phyloP scores from a whole-genome alignment of 306 rosid species.

The Cicer pinnatifidum region DNA sequence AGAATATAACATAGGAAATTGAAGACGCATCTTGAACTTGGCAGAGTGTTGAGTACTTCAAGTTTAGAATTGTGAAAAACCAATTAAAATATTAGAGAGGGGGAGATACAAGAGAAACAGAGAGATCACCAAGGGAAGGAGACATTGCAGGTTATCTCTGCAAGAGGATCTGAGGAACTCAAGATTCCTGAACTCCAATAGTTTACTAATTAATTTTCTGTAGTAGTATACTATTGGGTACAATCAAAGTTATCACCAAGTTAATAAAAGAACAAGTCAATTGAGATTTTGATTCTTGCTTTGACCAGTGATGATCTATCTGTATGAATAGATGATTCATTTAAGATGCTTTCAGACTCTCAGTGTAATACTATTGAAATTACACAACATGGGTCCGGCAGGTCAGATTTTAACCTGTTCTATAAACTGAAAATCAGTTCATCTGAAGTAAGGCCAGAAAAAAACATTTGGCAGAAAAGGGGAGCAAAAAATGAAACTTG shows the following conservation, averaged over 20 bases:
- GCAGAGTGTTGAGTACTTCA: conserved; percentile 16
- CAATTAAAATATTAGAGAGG: conserved; percentile 7
- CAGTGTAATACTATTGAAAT: background rate
- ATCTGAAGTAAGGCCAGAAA: conserved; percentile 5
- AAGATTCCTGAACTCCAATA: conserved; percentile 45
- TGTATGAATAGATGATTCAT: conserved; percentile 36
- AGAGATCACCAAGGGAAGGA: background rate
- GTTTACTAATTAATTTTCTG: conserved; percentile 40
- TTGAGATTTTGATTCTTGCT: conserved; percentile 44
- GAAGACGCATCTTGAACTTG: conserved; percentile 39
- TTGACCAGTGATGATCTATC: conserved; percentile 43
- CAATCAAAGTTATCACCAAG: conserved; percentile 53
- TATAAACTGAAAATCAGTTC: conserved; percentile 3
- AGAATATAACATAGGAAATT: conserved; percentile 27
- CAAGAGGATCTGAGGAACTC: conserved; percentile 45
- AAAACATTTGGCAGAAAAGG: conserved; percentile 22
- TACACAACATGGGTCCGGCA: conserved; percentile 12
- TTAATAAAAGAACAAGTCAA: conserved; percentile 40
- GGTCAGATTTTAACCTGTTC: conserved; percentile 19
- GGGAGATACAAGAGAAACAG: background rate
- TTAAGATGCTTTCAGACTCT: conserved; percentile 15
- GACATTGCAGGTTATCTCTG: conserved; percentile 36
- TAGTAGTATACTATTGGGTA: conserved; percentile 30
- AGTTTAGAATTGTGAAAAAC: conserved; percentile 36
- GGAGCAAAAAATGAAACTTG: background rate